Evolutionary conservation across 2,329 filamentous ascomycete species (phyloP).

Genomic region (Akanthomyces uredinophilus): DNA sequence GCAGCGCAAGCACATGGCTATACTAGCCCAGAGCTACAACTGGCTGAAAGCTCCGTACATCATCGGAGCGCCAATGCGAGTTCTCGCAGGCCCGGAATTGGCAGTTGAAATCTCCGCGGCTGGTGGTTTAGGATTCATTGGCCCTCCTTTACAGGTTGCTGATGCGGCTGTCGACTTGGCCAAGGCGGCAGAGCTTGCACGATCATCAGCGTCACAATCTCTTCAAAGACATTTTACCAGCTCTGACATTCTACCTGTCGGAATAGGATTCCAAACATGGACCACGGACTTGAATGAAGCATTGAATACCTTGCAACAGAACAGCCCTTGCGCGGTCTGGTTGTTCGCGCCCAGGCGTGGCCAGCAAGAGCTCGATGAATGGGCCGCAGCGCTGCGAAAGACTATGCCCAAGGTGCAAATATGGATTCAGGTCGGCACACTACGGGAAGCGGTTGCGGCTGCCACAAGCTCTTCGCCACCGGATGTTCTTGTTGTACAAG

Average conservation of each 20-base stretch:
- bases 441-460: slow-evolving; percentile 42
- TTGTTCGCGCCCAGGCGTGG: slow-evolving; percentile 39
- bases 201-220: slow-evolving; percentile 16
- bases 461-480: slow-evolving; percentile 31
- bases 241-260: slow-evolving; percentile 34
- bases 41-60: slow-evolving; percentile 45
- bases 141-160: slow-evolving; percentile 31
- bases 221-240: not conserved
- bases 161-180: slow-evolving; percentile 28
- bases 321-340: slow-evolving; percentile 39
- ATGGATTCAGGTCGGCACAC: slow-evolving; percentile 48
- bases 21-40: slow-evolving; percentile 19
- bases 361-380: slow-evolving; percentile 34
- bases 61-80: slow-evolving; percentile 62
- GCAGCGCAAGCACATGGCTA: not conserved
- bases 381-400: slow-evolving; percentile 39
- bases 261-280: slow-evolving; percentile 44
- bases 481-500: slow-evolving; percentile 49
- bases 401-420: slow-evolving; percentile 38
- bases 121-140: slow-evolving; percentile 58
- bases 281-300: slow-evolving; percentile 34
- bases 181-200: slow-evolving; percentile 22
- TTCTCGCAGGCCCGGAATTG: slow-evolving; percentile 51
- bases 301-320: slow-evolving; percentile 24
- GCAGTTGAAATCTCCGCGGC: slow-evolving; percentile 63